Percentiles rank a stretch among this genome's conserved stretches.
Evolutionary conservation across 345 rosid species (phyloP).

Genomic region (Brassica carinata): DNA sequence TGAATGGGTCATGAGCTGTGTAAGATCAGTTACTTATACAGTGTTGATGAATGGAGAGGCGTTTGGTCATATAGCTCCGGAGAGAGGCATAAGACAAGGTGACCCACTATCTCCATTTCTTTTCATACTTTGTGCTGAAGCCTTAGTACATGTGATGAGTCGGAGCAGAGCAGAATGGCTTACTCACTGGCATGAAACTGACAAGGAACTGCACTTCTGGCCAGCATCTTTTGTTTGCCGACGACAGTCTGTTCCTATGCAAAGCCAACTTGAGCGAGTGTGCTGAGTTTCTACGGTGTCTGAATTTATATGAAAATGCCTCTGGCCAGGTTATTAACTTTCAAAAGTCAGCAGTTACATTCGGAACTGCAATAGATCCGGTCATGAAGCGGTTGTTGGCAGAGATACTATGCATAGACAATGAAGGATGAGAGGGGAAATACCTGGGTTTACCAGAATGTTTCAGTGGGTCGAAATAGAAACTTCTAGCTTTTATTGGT

Average conservation of each 20-base stretch:
- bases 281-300: neutral
- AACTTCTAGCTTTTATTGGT: too few relatives aligned
- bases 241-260: neutral
- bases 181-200: neutral
- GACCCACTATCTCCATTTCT: neutral
- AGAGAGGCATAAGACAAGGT: neutral
- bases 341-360: neutral
- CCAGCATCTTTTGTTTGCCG: neutral
- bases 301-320: neutral
- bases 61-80: neutral
- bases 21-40: too few relatives aligned
- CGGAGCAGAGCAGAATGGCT: neutral
- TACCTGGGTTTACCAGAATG: too few relatives aligned
- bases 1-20: too few relatives aligned
- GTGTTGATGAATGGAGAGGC: neutral
- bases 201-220: neutral
- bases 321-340: neutral
- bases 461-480: too few relatives aligned
- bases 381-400: neutral
- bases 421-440: too few relatives aligned
- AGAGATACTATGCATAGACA: too few relatives aligned
- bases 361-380: neutral
- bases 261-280: neutral
- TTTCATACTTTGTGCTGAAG: neutral
- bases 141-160: neutral